Conservation (phyloP, 345 rosid species). For the Eucalyptus polyanthemos region DNA sequence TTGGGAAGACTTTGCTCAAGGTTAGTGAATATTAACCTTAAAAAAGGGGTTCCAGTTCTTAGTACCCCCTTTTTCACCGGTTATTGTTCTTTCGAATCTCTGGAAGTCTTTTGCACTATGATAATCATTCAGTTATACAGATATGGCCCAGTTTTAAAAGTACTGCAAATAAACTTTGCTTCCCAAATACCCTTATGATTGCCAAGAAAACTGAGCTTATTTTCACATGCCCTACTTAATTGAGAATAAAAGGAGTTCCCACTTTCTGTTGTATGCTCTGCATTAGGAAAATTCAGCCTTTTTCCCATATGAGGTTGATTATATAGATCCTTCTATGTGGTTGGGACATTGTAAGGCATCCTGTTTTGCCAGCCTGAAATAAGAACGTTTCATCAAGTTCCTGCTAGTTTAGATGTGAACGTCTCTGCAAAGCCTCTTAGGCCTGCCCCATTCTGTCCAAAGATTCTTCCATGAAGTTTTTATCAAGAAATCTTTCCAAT, state of each 20-base stretch:
- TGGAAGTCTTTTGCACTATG: background rate
- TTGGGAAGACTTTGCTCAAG: conserved; percentile 67
- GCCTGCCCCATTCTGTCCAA: background rate
- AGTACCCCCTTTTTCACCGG: background rate
- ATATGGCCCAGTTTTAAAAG: background rate
- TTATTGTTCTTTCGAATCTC: background rate
- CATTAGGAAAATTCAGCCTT: background rate
- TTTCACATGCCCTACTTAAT: background rate
- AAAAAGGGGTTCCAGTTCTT: background rate
- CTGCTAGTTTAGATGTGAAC: background rate
- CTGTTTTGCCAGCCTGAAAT: background rate
- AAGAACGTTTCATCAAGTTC: background rate
- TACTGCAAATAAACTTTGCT: background rate
- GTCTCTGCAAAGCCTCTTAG: background rate
- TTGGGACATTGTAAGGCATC: background rate
- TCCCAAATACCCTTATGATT: background rate
- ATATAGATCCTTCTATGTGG: background rate
- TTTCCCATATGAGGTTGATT: background rate
- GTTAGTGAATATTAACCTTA: background rate
- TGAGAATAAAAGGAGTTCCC: background rate
- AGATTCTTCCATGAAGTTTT: background rate
- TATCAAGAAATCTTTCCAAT: background rate
- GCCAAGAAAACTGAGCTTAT: background rate
- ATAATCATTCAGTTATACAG: background rate
- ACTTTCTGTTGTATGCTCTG: background rate